Conservation (phyloP, 2,329 filamentous ascomycete species). For the Cordyceps tenuipes region DNA sequence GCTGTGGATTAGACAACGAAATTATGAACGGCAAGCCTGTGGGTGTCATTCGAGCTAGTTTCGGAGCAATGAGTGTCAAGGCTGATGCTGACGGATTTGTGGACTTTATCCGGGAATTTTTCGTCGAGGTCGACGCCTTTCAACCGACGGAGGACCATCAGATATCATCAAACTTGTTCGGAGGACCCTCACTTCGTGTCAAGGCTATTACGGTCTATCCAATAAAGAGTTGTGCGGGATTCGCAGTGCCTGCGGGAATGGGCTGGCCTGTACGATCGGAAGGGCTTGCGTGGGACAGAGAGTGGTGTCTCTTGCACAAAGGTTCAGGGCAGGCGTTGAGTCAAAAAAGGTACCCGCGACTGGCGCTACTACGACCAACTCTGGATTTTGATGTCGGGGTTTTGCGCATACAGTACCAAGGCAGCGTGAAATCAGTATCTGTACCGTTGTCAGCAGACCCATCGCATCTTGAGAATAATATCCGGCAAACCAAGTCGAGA, state of each 20-base stretch:
- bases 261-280: constrained; percentile 73
- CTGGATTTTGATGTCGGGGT: constrained; percentile 63
- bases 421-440: constrained; percentile 25
- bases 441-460: constrained; percentile 64
- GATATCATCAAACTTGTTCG: not conserved
- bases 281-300: constrained; percentile 87
- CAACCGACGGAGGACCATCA: not conserved
- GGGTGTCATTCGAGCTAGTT: constrained; percentile 73
- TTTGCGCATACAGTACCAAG: constrained; percentile 51
- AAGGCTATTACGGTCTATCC: constrained; percentile 70
- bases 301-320: constrained; percentile 89
- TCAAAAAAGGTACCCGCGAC: constrained; percentile 80
- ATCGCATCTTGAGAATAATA: constrained; percentile 37
- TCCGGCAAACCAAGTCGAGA: constrained; percentile 45
- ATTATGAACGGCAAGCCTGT: constrained; percentile 79
- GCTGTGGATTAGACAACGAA: constrained; percentile 78
- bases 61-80: constrained; percentile 82
- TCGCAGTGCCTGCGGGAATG: constrained; percentile 52
- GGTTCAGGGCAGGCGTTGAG: constrained; percentile 77
- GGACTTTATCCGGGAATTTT: constrained; percentile 64
- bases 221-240: constrained; percentile 89
- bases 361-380: constrained; percentile 72
- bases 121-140: constrained; percentile 23
- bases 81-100: constrained; percentile 67
- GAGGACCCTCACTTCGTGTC: constrained; percentile 29